phyloP scores from a whole-genome alignment of 192 early-diverging fungal genomes.

The Obelidium mucronatum region DNA sequence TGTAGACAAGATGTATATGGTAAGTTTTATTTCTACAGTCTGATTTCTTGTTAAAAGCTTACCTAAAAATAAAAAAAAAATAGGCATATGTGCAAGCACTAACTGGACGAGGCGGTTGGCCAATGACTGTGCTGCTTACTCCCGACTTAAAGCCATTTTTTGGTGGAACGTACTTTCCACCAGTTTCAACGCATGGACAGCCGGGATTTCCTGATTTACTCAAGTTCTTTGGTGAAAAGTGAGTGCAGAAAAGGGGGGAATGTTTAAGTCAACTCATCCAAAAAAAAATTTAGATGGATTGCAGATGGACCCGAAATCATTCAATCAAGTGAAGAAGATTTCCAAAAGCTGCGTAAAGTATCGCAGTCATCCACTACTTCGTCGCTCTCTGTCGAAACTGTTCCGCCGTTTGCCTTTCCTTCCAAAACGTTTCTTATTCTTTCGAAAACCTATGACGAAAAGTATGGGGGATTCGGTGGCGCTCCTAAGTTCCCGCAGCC shows the following conservation, averaged over 20 bases:
- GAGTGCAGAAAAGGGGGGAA: too few relatives aligned
- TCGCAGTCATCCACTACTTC: background rate
- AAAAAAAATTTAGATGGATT: conserved; percentile 46
- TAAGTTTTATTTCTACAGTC: conserved; percentile 26
- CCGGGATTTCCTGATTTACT: conserved; percentile 44
- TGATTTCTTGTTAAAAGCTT: conserved; percentile 5
- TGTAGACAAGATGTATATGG: conserved; percentile 72
- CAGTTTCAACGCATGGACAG: conserved; percentile 30
- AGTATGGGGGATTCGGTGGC: conserved; percentile 62
- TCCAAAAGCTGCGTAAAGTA: conserved; percentile 48
- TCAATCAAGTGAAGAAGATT: conserved; percentile 43
- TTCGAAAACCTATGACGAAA: conserved; percentile 47
- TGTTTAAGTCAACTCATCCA: background rate
- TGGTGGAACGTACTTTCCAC: conserved; percentile 49
- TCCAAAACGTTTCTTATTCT: conserved; percentile 50
- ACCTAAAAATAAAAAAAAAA: too few relatives aligned
- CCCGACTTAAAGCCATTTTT: conserved; percentile 54
- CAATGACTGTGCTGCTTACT: conserved; percentile 71
- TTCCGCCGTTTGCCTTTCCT: conserved; percentile 31
- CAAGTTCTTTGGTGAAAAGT: conserved; percentile 35
- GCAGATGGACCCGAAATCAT: conserved; percentile 43
- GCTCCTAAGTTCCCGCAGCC: conserved; percentile 73
- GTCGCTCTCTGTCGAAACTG: background rate
- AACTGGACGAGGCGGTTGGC: conserved; percentile 74
- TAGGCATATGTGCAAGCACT: conserved; percentile 64